Evolutionary conservation across 2,329 filamentous ascomycete genomes (phyloP), one percentile per base, ranked within the genome.

Genomic region (Aspergillus vadensis): DNA sequence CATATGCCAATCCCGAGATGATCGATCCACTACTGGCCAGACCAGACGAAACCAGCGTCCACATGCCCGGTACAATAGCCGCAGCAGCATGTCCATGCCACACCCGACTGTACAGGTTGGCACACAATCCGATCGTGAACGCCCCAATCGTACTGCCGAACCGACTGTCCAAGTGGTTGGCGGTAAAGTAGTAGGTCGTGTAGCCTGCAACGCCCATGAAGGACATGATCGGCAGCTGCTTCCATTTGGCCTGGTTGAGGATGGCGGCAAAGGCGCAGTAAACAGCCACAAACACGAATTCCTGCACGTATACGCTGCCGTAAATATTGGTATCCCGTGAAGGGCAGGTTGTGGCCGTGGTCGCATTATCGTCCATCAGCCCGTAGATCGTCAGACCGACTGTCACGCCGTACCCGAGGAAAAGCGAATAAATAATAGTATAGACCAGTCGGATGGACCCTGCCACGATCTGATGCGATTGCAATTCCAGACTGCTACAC

Each of bases 1-100:
- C 84, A 15, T 79, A 82, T 7, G 79, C 79, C 51, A 87, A 76
- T 8, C 85, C 85, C 1, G 80, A 77, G 5, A 87, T 79, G 23
- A 87, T 72, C 30, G 79, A 82, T 1, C 85, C 85, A 53, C 78
- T 80, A 0, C 85, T 83, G 5, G 84, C 82, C 19, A 88, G 73
- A 2, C 85, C 85, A 2, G 80, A 83, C 1, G 85, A 85, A 0
- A 88, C 85, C 63, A 86, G 84, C 2, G 86, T 83, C 65, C 95
- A 96, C 66, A 96, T 95, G 8, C 89, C 92, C 0, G 92, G 92
- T 12, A 96, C 80, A 82, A 96, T 91, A 3, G 90, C 89, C 0
- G 91, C 91, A 0, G 91, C 91, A 0, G 92, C 92, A 3, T 96
- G 84, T 1, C 89, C 90, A 71, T 92, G 91, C 19, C 88, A 74